Evolutionary conservation across 148 eudicot species (phyloP).

Genomic region (Amaranthus palmeri): DNA sequence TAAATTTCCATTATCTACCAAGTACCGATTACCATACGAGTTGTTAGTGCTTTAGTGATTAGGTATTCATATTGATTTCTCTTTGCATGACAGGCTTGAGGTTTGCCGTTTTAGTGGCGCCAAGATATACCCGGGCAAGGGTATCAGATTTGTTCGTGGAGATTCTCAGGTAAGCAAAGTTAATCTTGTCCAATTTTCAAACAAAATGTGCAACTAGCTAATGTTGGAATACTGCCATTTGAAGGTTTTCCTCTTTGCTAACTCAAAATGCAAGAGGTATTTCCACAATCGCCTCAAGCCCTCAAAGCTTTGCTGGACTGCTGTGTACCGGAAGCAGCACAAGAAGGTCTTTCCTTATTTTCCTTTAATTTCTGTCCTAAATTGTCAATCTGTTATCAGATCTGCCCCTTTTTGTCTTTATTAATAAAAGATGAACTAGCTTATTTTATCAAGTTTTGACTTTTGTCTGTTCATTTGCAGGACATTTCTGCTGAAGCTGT

Average conservation of each 20-base stretch:
- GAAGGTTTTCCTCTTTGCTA: slow-evolving; percentile 56
- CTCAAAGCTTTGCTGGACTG: slow-evolving; percentile 64
- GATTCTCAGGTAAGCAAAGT: slow-evolving; percentile 44
- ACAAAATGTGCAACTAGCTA: neutral
- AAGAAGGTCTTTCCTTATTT: slow-evolving; percentile 40
- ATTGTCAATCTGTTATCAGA: neutral
- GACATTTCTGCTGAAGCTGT: slow-evolving; percentile 62
- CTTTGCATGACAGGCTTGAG: slow-evolving; percentile 35
- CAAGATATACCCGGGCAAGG: slow-evolving; percentile 59
- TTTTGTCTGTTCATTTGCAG: slow-evolving; percentile 17
- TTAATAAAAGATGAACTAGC: neutral
- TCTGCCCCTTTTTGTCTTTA: neutral
- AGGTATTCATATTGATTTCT: neutral
- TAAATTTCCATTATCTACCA: too few relatives aligned
- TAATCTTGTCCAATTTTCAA: neutral
- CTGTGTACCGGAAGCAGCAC: slow-evolving; percentile 66
- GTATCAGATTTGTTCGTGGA: slow-evolving; percentile 45
- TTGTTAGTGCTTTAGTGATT: too few relatives aligned
- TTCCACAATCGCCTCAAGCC: slow-evolving; percentile 66
- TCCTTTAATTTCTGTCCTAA: neutral
- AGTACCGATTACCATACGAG: too few relatives aligned
- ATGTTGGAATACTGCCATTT: neutral
- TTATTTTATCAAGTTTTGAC: neutral
- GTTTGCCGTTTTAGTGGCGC: slow-evolving; percentile 60
- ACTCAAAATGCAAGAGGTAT: slow-evolving; percentile 70